Conservation (phyloP, 139 green algal species). For the Microglena sp. region DNA sequence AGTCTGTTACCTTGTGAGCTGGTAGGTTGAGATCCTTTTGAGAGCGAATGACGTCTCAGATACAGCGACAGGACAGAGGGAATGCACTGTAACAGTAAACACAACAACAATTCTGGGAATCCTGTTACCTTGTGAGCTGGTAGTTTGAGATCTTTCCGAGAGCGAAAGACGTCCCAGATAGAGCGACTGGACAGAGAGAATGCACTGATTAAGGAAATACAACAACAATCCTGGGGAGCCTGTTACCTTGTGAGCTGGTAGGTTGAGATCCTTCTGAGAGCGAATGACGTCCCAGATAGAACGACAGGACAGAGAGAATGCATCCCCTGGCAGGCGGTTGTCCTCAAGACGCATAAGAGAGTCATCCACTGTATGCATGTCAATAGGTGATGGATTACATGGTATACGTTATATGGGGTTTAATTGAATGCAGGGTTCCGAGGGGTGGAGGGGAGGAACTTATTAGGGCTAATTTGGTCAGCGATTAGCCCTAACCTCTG, state of each 20-base stretch:
- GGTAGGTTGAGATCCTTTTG: constrained; percentile 95
- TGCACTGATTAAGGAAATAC: too few species aligned
- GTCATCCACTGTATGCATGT: constrained; percentile 31
- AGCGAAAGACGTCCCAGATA: constrained; percentile 83
- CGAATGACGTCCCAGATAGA: constrained; percentile 86
- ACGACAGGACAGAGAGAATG: constrained; percentile 63
- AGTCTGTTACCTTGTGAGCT: constrained; percentile 84
- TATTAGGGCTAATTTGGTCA: too few species aligned
- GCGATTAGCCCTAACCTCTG: too few species aligned
- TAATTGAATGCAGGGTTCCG: too few species aligned
- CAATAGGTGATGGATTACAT: background rate
- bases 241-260: constrained; percentile 95
- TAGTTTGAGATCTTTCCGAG: constrained; percentile 95
- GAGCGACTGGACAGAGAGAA: constrained; percentile 64
- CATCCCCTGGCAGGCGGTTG: constrained; percentile 54
- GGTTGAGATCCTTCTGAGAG: constrained; percentile 92
- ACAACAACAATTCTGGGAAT: too few species aligned
- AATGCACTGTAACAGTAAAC: constrained; percentile 60
- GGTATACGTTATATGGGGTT: background rate
- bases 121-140: constrained; percentile 95
- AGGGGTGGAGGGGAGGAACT: too few species aligned
- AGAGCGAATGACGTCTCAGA: constrained; percentile 79
- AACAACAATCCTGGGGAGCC: too few species aligned
- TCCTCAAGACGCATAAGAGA: constrained; percentile 34
- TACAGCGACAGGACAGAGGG: constrained; percentile 86